Evolutionary conservation across 2,329 filamentous ascomycete species (phyloP).

Genomic region (Pyrenochaeta sp.): DNA sequence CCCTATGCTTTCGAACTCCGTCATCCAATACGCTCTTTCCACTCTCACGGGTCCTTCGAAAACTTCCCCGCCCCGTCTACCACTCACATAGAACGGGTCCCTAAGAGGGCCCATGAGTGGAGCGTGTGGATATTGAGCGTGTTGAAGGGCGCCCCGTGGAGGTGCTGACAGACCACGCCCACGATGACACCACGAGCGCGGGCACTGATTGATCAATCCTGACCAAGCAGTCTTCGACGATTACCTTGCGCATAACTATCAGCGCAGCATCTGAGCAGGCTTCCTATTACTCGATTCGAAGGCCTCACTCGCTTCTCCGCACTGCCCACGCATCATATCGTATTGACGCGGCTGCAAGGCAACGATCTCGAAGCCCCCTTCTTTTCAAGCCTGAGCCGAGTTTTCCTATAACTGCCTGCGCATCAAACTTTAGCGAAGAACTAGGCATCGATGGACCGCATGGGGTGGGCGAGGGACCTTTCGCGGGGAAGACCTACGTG

Average conservation of each 20-base stretch:
- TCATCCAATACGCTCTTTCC: conserved; percentile 20
- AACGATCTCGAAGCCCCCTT: neutral
- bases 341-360: conserved; percentile 15
- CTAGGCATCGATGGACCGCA: neutral
- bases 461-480: neutral
- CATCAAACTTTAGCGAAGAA: neutral
- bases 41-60: conserved; percentile 13
- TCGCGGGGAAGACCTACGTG: neutral
- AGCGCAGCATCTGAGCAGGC: conserved; percentile 12
- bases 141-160: conserved; percentile 7
- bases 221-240: conserved; percentile 29
- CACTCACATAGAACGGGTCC: conserved; percentile 7
- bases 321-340: conserved; percentile 5
- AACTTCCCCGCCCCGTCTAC: conserved; percentile 13
- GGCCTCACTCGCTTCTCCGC: conserved; percentile 20
- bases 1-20: conserved; percentile 2
- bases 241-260: conserved; percentile 23
- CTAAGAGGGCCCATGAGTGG: neutral
- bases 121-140: conserved; percentile 7
- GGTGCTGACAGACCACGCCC: conserved; percentile 9
- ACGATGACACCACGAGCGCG: conserved; percentile 23
- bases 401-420: neutral
- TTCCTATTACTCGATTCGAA: conserved; percentile 29
- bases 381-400: neutral
- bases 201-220: conserved; percentile 28